Base-by-base conservation (phyloP, 176 grass and related monocot genomes). In the Eragrostis nindensis region DNA sequence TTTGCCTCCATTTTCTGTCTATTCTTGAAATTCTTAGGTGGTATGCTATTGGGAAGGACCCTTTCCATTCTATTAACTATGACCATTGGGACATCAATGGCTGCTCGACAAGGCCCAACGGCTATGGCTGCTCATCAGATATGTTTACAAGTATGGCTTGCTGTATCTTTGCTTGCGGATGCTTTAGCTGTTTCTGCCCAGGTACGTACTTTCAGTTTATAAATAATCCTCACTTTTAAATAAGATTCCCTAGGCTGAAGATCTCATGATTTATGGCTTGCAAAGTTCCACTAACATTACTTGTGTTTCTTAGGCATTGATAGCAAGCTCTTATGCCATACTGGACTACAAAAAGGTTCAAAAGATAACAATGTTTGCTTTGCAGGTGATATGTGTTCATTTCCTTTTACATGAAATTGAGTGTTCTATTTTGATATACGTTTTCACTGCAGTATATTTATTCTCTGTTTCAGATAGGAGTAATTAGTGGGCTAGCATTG, bases 51-150 rank as follows among this genome's bases (percentile, higher is more conserved):
- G 62, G 92, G 95, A 71, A 80, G 92, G 69, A 98, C 95, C 18
- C 90, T 98, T 53, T 94, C 95, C 5, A 91, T 94, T 73, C 75
- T 98, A 36, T 75, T 98, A 81, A 94, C 95, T 14, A 87, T 92
- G 88, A 98, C 95, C 40, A 87, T 98, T 81, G 95, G 92, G 68
- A 98, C 95, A 80, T 92, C 95, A 71, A 98, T 98, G 95, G 92
- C 95, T 75, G 92, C 95, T 74, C 83, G 95, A 55, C 95, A 92
- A 85, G 95, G 95, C 32, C 95, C 92, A 85, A 71, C 89, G 74
- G 92, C 92, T 63, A 98, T 98, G 95, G 90, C 92, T 13, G 95
- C 91, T 86, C 95, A 98, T 88, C 95, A 98, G 82, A 90, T 98
- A 47, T 98, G 95, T 76, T 94, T 98, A 70, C 95, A 98, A 94